Percentiles rank a stretch among this genome's conserved stretches.
Conservation (phyloP, 768 basidiomycete species). For the Boletus pseudopeckii region DNA sequence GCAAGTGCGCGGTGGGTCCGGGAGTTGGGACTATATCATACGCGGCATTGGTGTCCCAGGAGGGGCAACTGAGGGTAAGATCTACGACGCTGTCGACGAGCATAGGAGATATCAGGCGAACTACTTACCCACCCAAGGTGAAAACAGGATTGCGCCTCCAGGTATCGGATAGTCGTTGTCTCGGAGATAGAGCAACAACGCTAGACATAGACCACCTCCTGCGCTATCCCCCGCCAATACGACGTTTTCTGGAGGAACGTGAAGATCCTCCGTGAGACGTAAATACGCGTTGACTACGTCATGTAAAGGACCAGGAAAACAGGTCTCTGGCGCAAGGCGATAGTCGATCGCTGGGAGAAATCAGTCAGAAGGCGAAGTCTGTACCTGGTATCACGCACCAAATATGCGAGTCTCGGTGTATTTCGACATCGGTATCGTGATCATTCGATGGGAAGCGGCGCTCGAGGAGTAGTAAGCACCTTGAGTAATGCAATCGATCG, state of each 20-base stretch:
- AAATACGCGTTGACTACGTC: slow-evolving; percentile 88
- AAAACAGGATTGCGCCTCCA: slow-evolving; percentile 83
- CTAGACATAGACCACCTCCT: slow-evolving; percentile 84
- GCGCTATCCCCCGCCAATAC: slow-evolving; percentile 89
- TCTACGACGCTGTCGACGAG: slow-evolving; percentile 42
- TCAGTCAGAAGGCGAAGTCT: background rate
- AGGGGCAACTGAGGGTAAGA: slow-evolving; percentile 94
- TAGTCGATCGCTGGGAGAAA: slow-evolving; percentile 75
- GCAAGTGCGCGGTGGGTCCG: slow-evolving; percentile 73
- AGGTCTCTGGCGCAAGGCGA: slow-evolving; percentile 91
- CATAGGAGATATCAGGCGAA: background rate
- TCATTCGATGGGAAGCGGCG: slow-evolving; percentile 82
- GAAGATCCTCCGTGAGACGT: slow-evolving; percentile 80
- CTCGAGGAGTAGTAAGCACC: slow-evolving; percentile 93
- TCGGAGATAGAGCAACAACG: slow-evolving; percentile 89
- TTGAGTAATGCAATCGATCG: slow-evolving; percentile 27
- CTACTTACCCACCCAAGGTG: slow-evolving; percentile 89
- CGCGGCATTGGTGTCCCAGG: slow-evolving; percentile 93
- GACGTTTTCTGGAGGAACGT: slow-evolving; percentile 89
- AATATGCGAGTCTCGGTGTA: slow-evolving; percentile 88
- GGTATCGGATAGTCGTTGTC: slow-evolving; percentile 86
- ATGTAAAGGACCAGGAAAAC: slow-evolving; percentile 85
- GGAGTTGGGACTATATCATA: slow-evolving; percentile 82
- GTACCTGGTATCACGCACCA: slow-evolving; percentile 39
- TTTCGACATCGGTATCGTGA: slow-evolving; percentile 90